A percentile compares a stretch with the other conserved stretches of the same genome.
phyloP scores from a whole-genome alignment of 2,329 filamentous ascomycete species.

The Cadophora luteo-olivacea region DNA sequence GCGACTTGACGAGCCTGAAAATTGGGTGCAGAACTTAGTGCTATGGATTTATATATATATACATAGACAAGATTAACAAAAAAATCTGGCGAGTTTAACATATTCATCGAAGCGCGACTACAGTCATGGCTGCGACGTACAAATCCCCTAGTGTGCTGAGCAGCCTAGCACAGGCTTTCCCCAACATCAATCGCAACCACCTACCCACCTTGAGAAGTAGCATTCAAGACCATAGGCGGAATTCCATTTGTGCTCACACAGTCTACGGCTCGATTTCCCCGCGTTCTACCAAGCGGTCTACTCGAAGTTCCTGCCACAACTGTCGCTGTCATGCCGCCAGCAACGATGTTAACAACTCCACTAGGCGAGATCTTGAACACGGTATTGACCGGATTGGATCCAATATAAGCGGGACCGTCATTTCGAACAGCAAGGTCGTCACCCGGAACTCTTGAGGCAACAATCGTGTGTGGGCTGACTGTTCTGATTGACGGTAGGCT shows the following conservation, averaged over 20 bases:
- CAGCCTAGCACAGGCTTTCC: not conserved
- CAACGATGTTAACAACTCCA: no score
- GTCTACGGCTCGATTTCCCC: not conserved
- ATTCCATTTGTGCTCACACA: slow-evolving; percentile 10
- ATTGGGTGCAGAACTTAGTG: not conserved
- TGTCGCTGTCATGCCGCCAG: no score
- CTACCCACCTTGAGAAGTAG: not conserved
- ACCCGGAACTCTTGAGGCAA: not conserved
- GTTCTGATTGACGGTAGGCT: not conserved
- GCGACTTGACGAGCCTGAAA: not conserved
- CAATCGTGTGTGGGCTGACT: not conserved
- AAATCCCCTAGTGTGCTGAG: not conserved
- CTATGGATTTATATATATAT: not conserved
- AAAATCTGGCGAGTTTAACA: no score
- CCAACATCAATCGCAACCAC: not conserved
- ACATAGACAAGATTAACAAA: not conserved
- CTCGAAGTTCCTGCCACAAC: no score
- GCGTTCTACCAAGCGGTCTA: no score
- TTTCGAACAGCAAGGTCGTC: no score
- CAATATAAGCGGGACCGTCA: no score
- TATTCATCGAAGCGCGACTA: no score
- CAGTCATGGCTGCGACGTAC: no score
- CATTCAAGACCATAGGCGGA: slow-evolving; percentile 3
- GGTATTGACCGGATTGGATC: no score
- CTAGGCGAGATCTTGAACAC: no score